A percentile compares a stretch with the other conserved stretches of the same genome.
Conservation (phyloP, 768 basidiomycete species). For the Pleurotus platypus region DNA sequence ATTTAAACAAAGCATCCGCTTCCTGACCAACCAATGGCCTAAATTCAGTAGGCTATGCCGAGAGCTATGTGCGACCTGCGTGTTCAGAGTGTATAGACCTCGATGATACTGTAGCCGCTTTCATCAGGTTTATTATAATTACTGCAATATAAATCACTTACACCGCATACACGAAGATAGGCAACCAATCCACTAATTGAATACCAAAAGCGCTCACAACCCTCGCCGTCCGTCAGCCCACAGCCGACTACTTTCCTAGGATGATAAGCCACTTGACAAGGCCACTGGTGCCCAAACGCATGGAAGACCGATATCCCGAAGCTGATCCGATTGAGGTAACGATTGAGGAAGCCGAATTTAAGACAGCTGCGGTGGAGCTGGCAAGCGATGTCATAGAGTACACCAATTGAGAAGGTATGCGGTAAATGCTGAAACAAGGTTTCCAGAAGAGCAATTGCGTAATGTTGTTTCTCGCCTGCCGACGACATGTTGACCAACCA, state of each 20-base stretch:
- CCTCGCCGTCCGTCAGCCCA: constrained; percentile 25
- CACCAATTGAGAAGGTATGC: constrained; percentile 13
- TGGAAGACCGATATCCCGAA: constrained; percentile 34
- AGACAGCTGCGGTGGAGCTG: constrained; percentile 23
- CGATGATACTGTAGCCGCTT: constrained; percentile 19
- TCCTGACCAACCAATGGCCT: constrained; percentile 12
- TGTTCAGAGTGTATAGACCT: constrained; percentile 21
- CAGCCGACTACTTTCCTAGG: constrained; percentile 28
- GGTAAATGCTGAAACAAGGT: constrained; percentile 30
- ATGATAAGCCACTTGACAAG: constrained; percentile 32
- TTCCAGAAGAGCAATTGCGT: constrained; percentile 25
- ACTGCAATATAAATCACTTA: constrained; percentile 12
- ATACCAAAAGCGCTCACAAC: constrained; percentile 31
- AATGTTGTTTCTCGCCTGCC: constrained; percentile 30
- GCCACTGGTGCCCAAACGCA: constrained; percentile 37
- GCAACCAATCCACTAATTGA: constrained; percentile 22
- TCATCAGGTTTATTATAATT: neutral
- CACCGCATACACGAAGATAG: constrained; percentile 21
- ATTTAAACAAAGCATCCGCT: neutral
- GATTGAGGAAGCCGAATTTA: constrained; percentile 22
- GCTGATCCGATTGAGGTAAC: constrained; percentile 17
- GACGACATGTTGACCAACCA: constrained; percentile 33
- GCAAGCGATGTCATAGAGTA: constrained; percentile 35
- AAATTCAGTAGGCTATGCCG: constrained; percentile 10
- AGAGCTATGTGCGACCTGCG: constrained; percentile 17